phyloP scores from a whole-genome alignment of 2,329 filamentous ascomycete species.

The Microcera coccophila region DNA sequence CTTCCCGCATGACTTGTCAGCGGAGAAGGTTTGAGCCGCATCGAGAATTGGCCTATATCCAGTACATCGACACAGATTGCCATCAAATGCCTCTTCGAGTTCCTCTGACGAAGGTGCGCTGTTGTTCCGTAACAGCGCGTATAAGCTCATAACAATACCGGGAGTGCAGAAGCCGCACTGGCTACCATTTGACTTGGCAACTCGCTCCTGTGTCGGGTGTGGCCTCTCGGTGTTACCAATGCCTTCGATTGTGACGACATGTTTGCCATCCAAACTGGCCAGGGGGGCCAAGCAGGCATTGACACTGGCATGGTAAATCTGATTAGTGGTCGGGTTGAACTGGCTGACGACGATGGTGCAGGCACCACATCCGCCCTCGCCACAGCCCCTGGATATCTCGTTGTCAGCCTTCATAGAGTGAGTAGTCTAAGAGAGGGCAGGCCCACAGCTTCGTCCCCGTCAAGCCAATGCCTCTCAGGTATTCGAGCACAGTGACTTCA shows the following conservation, averaged over 20 bases:
- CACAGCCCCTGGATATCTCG: conserved; percentile 62
- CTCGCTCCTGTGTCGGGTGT: conserved; percentile 85
- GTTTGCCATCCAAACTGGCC: conserved; percentile 91
- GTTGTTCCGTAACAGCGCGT: conserved; percentile 86
- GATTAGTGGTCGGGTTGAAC: conserved; percentile 84
- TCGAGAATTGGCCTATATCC: conserved; percentile 93
- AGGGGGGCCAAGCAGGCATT: conserved; percentile 94
- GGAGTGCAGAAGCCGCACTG: conserved; percentile 95
- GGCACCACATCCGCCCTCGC: conserved; percentile 93
- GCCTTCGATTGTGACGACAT: conserved; percentile 96
- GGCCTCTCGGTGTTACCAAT: conserved; percentile 85
- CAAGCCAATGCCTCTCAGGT: conserved; percentile 84
- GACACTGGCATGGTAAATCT: conserved; percentile 93
- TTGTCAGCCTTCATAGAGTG: conserved; percentile 5
- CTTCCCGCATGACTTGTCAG: conserved; percentile 44
- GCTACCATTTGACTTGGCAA: conserved; percentile 86
- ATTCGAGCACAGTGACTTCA: conserved; percentile 87
- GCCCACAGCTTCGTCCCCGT: conserved; percentile 85
- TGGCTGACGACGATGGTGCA: conserved; percentile 95
- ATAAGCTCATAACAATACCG: conserved; percentile 96
- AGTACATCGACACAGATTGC: conserved; percentile 92
- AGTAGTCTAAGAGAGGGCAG: neutral
- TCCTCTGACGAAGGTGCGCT: conserved; percentile 72
- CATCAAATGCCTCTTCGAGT: conserved; percentile 94
- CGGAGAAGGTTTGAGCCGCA: conserved; percentile 84